Conservation (phyloP, 257 asterid genomes). For the Verbascum thapsus region DNA sequence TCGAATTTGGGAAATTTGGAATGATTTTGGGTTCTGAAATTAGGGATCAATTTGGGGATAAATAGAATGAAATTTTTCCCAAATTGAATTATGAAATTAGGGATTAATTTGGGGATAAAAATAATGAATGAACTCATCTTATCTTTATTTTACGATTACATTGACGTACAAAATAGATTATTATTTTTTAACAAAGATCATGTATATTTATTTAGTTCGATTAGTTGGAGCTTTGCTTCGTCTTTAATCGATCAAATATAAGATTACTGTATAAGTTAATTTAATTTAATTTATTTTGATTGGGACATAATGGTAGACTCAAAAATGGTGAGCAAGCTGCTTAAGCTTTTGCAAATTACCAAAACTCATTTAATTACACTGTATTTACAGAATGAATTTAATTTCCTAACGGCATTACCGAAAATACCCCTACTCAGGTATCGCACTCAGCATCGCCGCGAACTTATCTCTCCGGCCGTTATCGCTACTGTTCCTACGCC, state of each 20-base stretch:
- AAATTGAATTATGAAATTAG: too few species aligned
- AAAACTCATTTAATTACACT: constrained; percentile 18
- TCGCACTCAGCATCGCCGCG: constrained; percentile 58
- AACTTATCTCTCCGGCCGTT: constrained; percentile 47
- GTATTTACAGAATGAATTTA: constrained; percentile 44
- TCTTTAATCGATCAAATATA: neutral
- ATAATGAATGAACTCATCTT: constrained; percentile 18
- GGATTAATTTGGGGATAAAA: too few species aligned
- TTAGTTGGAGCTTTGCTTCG: neutral
- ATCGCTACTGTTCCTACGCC: constrained; percentile 36
- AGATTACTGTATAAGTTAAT: neutral
- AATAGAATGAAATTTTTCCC: too few species aligned
- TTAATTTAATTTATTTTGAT: neutral
- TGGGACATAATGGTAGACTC: constrained; percentile 33
- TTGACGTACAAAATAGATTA: neutral
- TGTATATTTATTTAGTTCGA: neutral
- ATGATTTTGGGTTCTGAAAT: too few species aligned
- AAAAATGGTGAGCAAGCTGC: neutral
- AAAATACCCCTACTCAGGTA: constrained; percentile 70
- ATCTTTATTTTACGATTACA: neutral
- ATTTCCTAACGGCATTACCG: constrained; percentile 21
- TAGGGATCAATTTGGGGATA: too few species aligned
- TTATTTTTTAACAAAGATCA: too few species aligned
- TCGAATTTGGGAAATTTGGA: too few species aligned
- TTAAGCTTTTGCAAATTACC: neutral